phyloP scores from a whole-genome alignment of 129 eudicot genomes.

The Lactuca saligna region DNA sequence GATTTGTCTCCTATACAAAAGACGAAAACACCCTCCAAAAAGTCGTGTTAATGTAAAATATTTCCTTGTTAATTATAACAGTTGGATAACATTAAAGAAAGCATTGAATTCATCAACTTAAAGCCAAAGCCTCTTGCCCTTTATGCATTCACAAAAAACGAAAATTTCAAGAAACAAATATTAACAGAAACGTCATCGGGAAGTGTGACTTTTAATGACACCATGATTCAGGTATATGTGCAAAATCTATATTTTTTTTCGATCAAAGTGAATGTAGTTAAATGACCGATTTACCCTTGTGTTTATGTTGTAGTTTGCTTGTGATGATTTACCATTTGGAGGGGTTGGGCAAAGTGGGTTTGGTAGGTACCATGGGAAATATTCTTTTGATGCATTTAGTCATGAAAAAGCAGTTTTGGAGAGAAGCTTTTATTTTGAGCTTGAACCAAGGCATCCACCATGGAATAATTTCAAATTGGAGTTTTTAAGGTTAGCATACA shows the following conservation, averaged over 20 bases:
- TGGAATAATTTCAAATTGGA: constrained; percentile 74
- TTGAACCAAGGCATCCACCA: constrained; percentile 89
- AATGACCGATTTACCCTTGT: neutral
- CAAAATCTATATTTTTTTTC: neutral
- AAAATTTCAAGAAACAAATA: constrained; percentile 50
- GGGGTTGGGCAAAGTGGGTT: constrained; percentile 95
- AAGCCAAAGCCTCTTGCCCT: constrained; percentile 82
- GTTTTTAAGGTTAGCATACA: constrained; percentile 66
- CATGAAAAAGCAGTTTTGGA: constrained; percentile 85
- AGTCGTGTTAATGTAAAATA: neutral
- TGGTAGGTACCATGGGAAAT: constrained; percentile 97
- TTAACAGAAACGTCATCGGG: constrained; percentile 87
- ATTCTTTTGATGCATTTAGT: constrained; percentile 86
- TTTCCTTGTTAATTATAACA: constrained; percentile 35
- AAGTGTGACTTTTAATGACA: constrained; percentile 73
- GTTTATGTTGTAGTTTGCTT: constrained; percentile 53
- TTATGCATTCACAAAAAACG: constrained; percentile 73
- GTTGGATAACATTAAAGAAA: constrained; percentile 68
- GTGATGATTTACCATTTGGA: constrained; percentile 81
- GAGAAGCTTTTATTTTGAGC: constrained; percentile 62
- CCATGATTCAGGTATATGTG: constrained; percentile 68
- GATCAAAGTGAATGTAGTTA: neutral
- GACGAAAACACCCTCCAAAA: neutral
- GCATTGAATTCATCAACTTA: constrained; percentile 82
- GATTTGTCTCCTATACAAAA: neutral